Base-by-base conservation (phyloP, 179 eudicot species). In the Carnegiea gigantea region DNA sequence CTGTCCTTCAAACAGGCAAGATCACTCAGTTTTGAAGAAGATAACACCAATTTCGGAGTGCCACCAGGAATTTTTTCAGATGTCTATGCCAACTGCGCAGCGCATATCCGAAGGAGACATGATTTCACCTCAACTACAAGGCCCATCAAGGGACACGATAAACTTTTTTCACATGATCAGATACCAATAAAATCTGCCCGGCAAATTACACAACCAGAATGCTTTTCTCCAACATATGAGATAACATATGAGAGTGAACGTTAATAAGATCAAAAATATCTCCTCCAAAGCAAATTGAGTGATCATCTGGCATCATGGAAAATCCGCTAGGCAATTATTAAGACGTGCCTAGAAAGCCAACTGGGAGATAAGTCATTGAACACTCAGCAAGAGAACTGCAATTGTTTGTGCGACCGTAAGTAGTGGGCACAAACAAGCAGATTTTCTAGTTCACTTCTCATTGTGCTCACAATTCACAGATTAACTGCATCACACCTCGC, bases 401-500 rank as follows among this genome's bases (percentile, higher is more conserved):
- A 11, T 18, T 26, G 14, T 68, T 48, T 38, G 10, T 18, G 44
- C 23, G 43, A 75, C 28, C 40, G 1, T 24, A 12, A 23, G 23
- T 24, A 23, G 4, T 26, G 0, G 23, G 13, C 46, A 46, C 43
- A 49, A 9, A 20, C 21, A 75, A 9, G 48, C 40, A 76, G 17
- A 51, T 14, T 28, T 28, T 21, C 24, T 53, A 20, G 11, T 33
- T 43, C 2, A 3, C 5, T 36, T 20, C 53, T 57, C 8, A 20
- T 20, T 15, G n/a, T 57, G 57, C 57, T 51, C 6, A 51, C 17
- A 51, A 51, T 51, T 40, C 14, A 51, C 4, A 51, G 10, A 10
- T 5, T n/a, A 79, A 70, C 24, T 38, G 70, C 54, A 71, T 70
- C 78, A 74, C 77, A 28, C 5, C 62, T 30, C 4, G 65, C 78